phyloP scores from a whole-genome alignment of 345 rosid genomes.

The Crucihimalaya himalaica region DNA sequence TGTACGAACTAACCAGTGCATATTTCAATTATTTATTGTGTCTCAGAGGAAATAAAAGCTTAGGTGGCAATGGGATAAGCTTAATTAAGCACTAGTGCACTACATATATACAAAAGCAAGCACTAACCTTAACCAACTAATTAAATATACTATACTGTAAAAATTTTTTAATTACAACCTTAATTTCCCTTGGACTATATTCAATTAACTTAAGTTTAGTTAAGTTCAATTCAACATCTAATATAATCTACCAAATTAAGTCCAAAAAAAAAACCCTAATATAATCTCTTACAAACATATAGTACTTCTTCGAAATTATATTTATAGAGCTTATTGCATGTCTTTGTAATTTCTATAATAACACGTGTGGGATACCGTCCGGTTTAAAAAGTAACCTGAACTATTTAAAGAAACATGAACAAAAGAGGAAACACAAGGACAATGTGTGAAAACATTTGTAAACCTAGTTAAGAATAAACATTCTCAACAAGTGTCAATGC shows the following conservation, averaged over 20 bases:
- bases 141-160: not conserved
- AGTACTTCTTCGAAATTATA: too few species aligned
- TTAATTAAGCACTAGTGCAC: not conserved
- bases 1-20: not conserved
- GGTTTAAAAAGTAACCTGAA: not conserved
- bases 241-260: too few species aligned
- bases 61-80: slow-evolving; percentile 14
- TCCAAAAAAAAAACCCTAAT: too few species aligned
- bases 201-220: not conserved
- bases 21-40: not conserved
- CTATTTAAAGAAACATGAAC: slow-evolving; percentile 17
- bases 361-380: slow-evolving; percentile 14
- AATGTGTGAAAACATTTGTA: slow-evolving; percentile 12
- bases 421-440: slow-evolving; percentile 36
- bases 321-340: not conserved
- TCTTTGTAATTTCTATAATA: not conserved
- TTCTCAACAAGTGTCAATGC: slow-evolving; percentile 27
- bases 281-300: too few species aligned
- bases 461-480: slow-evolving; percentile 33
- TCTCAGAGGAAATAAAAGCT: not conserved
- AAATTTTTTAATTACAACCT: not conserved
- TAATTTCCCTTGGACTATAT: not conserved
- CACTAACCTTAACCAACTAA: slow-evolving; percentile 10
- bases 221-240: too few species aligned
- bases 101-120: not conserved